These are phyloP conservation scores for Tulasnella sp. DNA, from an alignment of 768 basidiomycete genomes.

Conservation along the genomic window DNA sequence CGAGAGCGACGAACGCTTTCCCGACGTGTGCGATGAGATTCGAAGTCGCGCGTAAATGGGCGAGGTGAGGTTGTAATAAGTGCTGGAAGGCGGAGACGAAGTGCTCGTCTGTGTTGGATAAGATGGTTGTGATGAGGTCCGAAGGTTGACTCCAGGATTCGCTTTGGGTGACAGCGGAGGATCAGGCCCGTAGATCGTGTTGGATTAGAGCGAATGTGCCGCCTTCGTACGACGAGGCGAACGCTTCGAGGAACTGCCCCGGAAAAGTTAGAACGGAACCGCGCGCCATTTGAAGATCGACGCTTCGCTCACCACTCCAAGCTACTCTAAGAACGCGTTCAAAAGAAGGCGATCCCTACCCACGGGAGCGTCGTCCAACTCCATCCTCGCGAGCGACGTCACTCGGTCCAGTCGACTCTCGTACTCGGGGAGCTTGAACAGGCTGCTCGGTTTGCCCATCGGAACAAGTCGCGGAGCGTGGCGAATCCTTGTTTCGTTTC, in stretches of 20 bases:
- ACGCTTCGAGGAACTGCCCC: not conserved
- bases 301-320: not conserved
- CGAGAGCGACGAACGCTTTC: slow-evolving; percentile 36
- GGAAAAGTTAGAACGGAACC: no score
- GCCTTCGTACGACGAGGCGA: not conserved
- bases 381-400: slow-evolving; percentile 38
- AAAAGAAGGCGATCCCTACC: not conserved
- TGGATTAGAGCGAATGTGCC: not conserved
- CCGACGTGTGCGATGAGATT: not conserved
- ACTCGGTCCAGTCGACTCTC: not conserved
- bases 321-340: not conserved
- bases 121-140: not conserved
- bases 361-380: not conserved
- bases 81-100: not conserved
- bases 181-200: not conserved
- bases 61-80: not conserved
- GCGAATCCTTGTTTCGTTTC: slow-evolving; percentile 97
- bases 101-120: not conserved
- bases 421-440: not conserved
- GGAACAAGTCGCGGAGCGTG: slow-evolving; percentile 90
- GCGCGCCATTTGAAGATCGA: no score
- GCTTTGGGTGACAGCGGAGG: not conserved
- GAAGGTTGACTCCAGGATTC: not conserved
- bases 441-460: slow-evolving; percentile 84
- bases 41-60: not conserved